Percentiles rank a stretch among this genome's conserved stretches.
phyloP scores from a whole-genome alignment of 176 grass and related monocot genomes.

The Luzula sylvatica region DNA sequence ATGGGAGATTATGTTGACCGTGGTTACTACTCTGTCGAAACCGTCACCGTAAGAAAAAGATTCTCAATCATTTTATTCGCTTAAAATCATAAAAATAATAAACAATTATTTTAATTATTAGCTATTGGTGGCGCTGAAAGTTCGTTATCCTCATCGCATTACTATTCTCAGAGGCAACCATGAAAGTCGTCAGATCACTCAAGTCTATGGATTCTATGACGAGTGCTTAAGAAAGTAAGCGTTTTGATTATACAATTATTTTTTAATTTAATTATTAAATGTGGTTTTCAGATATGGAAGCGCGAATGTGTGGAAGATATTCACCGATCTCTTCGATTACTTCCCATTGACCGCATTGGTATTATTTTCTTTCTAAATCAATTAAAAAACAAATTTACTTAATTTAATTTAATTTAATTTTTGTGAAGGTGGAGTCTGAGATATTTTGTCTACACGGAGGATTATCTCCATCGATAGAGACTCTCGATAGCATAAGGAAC shows the following conservation, averaged over 20 bases:
- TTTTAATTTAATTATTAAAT: neutral
- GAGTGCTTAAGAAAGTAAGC: conserved; percentile 99
- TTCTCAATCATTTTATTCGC: neutral
- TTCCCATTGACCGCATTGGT: conserved; percentile 95
- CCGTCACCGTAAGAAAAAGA: conserved; percentile 65
- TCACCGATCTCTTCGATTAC: conserved; percentile 95
- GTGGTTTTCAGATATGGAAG: conserved; percentile 64
- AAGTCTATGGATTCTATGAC: conserved; percentile 98
- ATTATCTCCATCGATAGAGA: conserved; percentile 89
- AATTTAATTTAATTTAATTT: neutral
- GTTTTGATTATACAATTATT: neutral
- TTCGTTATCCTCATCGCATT: conserved; percentile 92
- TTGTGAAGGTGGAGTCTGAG: conserved; percentile 77
- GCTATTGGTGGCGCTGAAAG: conserved; percentile 94
- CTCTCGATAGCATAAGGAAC: conserved; percentile 86
- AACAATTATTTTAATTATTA: conserved; percentile 16
- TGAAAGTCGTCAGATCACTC: conserved; percentile 96
- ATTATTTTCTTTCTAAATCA: neutral
- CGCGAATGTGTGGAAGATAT: conserved; percentile 98
- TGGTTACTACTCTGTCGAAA: conserved; percentile 98
- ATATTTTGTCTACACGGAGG: conserved; percentile 98
- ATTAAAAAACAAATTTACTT: neutral
- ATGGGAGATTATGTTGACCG: conserved; percentile 99
- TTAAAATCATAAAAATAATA: too few species aligned
- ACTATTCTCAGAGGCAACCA: conserved; percentile 99